Evolutionary conservation across 2,329 filamentous ascomycete species (phyloP).

Genomic region (Aotearoamyces nothofagi): DNA sequence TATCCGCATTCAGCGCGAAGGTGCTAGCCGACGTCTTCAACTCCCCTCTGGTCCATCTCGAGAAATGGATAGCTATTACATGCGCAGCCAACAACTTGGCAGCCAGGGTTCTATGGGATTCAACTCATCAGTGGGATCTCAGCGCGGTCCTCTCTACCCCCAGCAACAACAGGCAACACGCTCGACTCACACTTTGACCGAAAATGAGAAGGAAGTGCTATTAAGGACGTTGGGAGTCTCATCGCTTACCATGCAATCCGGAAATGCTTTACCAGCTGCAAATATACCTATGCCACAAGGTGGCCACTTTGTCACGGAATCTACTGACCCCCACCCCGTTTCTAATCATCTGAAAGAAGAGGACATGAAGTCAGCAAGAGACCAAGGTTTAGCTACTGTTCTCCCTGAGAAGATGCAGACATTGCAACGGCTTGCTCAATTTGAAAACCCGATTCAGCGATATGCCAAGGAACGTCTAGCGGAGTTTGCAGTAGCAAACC

Average conservation of each 20-base stretch:
- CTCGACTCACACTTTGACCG: conserved; percentile 1
- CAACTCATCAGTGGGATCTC: too few relatives aligned
- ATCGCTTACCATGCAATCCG: not conserved
- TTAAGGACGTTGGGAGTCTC: conserved; percentile 6
- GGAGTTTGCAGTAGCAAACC: conserved; percentile 11
- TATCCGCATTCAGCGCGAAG: conserved; percentile 20
- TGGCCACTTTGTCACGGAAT: too few relatives aligned
- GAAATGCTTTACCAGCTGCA: not conserved
- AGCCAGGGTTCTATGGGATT: not conserved
- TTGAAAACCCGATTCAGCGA: conserved; percentile 15
- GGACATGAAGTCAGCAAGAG: too few relatives aligned
- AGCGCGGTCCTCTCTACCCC: not conserved
- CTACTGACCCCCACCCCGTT: too few relatives aligned
- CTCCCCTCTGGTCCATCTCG: conserved; percentile 7
- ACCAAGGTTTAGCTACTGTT: too few relatives aligned
- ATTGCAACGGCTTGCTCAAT: conserved; percentile 16
- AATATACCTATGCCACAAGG: too few relatives aligned
- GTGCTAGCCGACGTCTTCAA: conserved; percentile 14
- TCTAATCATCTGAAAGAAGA: too few relatives aligned
- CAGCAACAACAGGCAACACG: not conserved
- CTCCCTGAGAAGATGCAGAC: conserved; percentile 21
- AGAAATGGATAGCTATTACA: conserved; percentile 9
- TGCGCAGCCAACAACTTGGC: conserved; percentile 8
- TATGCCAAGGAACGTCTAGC: conserved; percentile 12
- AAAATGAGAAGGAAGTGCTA: conserved; percentile 4